These are phyloP conservation scores for Passiflora organensis DNA, from an alignment of 345 rosid species.

Conservation along the genomic window DNA sequence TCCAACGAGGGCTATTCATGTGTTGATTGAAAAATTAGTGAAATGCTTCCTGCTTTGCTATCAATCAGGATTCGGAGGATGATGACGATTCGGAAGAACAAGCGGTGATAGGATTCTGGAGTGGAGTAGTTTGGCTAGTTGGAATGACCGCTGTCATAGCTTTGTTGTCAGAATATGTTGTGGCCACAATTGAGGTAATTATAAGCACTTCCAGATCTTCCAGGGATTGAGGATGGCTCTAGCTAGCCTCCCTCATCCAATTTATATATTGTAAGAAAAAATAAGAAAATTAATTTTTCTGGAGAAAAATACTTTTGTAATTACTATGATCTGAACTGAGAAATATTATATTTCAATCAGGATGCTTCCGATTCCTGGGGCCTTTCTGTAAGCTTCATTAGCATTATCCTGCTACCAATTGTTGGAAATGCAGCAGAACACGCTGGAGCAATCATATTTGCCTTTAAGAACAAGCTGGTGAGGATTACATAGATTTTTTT, in stretches of 20 bases:
- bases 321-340: not conserved
- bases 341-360: constrained; percentile 20
- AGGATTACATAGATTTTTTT: constrained; percentile 8
- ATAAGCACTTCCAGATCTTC: not conserved
- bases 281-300: not conserved
- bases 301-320: not conserved
- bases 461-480: constrained; percentile 85
- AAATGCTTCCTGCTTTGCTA: not conserved
- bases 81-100: constrained; percentile 41
- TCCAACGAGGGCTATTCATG: too few relatives aligned
- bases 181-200: constrained; percentile 71
- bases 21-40: not conserved
- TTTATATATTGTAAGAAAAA: too few relatives aligned
- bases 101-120: constrained; percentile 77
- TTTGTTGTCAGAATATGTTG: constrained; percentile 72
- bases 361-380: constrained; percentile 86
- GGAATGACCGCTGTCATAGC: constrained; percentile 79
- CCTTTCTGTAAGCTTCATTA: constrained; percentile 76
- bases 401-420: constrained; percentile 81
- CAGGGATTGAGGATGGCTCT: too few relatives aligned
- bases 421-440: constrained; percentile 97
- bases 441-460: constrained; percentile 90
- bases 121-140: constrained; percentile 70
- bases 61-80: constrained; percentile 39
- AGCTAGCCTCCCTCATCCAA: too few relatives aligned